These are phyloP conservation scores for Asterophora lycoperdoides DNA, from an alignment of 768 basidiomycete genomes.

Conservation along the genomic window DNA sequence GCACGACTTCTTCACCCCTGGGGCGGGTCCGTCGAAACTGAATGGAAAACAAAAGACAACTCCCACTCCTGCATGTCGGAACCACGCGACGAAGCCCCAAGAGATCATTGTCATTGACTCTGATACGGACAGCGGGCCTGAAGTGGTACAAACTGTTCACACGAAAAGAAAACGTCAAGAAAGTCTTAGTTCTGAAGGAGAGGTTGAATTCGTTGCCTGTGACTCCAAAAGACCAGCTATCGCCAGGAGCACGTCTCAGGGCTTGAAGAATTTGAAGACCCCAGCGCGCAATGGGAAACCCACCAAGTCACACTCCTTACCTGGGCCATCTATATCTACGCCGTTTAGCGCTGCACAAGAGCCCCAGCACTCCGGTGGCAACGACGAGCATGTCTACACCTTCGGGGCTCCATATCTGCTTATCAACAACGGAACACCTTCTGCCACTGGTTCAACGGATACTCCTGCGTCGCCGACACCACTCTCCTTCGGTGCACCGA, in stretches of 20 bases:
- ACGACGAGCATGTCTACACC: constrained; percentile 2
- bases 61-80: not conserved
- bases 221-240: not conserved
- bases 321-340: not conserved
- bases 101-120: constrained; percentile 61
- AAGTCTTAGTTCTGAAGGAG: constrained; percentile 26
- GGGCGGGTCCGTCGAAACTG: constrained; percentile 7
- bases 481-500: constrained; percentile 19
- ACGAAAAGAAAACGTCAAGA: constrained; percentile 19
- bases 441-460: not conserved
- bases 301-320: not conserved
- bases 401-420: constrained; percentile 20
- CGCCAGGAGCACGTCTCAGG: not conserved
- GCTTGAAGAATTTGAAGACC: not conserved
- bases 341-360: not conserved
- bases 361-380: not conserved
- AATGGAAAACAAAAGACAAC: constrained; percentile 4
- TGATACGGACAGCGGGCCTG: constrained; percentile 40
- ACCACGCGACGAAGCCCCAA: constrained; percentile 1
- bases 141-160: constrained; percentile 8
- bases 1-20: constrained; percentile 40
- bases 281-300: not conserved
- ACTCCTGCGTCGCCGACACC: not conserved
- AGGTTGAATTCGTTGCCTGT: constrained; percentile 28
- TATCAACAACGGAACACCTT: constrained; percentile 1